Conservation (phyloP, 306 rosid species). For the Pterocarpus santalinus region DNA sequence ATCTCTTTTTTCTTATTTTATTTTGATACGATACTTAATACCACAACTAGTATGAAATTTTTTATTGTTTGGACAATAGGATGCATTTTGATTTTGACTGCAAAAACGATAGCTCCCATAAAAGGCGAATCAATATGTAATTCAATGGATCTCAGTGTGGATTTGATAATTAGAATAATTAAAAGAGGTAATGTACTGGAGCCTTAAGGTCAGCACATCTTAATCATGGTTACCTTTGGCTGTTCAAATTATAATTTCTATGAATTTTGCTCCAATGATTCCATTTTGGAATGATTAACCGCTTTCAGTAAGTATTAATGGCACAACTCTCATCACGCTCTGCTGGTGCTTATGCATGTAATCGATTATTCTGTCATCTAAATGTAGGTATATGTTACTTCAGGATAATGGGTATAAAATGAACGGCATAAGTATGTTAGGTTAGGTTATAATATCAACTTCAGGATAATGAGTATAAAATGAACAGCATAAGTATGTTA, state of each 20-base stretch:
- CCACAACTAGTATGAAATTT: conserved; percentile 33
- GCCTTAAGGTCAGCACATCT: not conserved
- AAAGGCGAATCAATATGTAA: not conserved
- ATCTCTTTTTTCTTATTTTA: conserved; percentile 16
- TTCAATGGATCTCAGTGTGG: conserved; percentile 15
- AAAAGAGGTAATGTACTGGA: not conserved
- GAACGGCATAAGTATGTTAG: not conserved
- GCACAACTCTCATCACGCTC: not conserved
- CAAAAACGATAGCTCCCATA: not conserved
- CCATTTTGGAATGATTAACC: conserved; percentile 13
- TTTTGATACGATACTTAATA: conserved; percentile 11
- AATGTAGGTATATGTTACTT: not conserved
- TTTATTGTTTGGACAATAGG: not conserved
- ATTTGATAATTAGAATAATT: not conserved
- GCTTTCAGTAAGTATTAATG: not conserved
- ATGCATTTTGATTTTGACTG: conserved; percentile 10
- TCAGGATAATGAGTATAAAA: not conserved
- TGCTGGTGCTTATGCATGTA: not conserved
- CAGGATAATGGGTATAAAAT: not conserved
- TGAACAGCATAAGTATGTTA: not conserved
- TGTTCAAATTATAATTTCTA: not conserved
- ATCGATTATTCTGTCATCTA: not conserved
- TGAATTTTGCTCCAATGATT: conserved; percentile 3
- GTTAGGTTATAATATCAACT: not conserved
- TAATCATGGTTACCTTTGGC: conserved; percentile 24